Evolutionary conservation across 352 stramenopile species (phyloP), one percentile per base, ranked within the genome.

Genomic region (Globisporangium nagaii): DNA sequence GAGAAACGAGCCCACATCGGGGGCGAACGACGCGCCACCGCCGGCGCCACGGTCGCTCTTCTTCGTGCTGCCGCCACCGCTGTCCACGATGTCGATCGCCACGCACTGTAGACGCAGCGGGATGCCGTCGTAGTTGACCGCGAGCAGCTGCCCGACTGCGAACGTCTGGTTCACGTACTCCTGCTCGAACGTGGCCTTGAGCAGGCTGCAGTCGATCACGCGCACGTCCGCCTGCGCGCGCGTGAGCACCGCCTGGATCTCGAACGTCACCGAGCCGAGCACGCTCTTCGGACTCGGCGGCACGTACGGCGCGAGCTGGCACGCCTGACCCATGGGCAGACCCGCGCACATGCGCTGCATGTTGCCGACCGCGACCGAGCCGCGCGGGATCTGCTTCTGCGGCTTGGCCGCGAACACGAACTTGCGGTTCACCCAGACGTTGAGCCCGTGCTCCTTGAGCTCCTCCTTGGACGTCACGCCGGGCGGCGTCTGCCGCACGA

Each of bases 381-480:
- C 79, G 24, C 53, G 58, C 43, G 73, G 50, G 24, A 89, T 72
- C 25, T 92, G 68, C 56, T 84, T 86, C 46, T 89, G 69, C 27
- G 81, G 81, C 59, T 86, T 88, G 25, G 73, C 71, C n/a, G 79
- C 68, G 60, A 93, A 79, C 2, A 92, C 81, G 46, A 83, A 93
- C 68, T 90, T 90, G 67, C 66, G 65, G 62, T 90, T 89, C 25
- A 92, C 63, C 81, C 82, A 93, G 22, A 91, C 69, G 44, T 91
- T 90, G 39, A 93, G 75, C 0, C 84, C 84, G 37, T 79, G 72
- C 17, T 80, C 84, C 19, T 75, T 71, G 30, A 93, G 59, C 30
- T 90, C 70, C 30, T 93, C 84, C 51, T 86, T 86, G 17, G 66
- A 71, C n/a, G 73, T 73, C 50, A 89, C 53, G 7, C 84, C 77